Conservation (phyloP, 495 filamentous ascomycete species). For the Penicillium turbatum region DNA sequence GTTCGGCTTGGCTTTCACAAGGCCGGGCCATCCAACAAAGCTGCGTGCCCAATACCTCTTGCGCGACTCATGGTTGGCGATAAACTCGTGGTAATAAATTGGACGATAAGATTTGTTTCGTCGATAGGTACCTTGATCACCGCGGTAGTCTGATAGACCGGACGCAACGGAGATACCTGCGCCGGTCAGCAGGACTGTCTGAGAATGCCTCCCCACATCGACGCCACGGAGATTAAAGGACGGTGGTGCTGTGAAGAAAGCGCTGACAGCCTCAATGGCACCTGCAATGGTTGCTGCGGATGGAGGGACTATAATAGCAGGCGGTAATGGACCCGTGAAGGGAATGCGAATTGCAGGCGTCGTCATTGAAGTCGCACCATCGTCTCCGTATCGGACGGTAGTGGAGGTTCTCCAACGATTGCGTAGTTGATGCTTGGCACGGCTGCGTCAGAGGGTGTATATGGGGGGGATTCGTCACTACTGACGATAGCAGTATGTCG, state of each 20-base stretch:
- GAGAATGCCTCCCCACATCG: constrained; percentile 42
- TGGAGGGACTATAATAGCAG: constrained; percentile 66
- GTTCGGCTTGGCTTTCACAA: constrained; percentile 77
- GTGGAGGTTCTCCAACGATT: constrained; percentile 5
- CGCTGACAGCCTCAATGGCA: constrained; percentile 68
- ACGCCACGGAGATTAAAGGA: constrained; percentile 44
- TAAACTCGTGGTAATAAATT: constrained; percentile 90
- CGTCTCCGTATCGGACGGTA: constrained; percentile 4
- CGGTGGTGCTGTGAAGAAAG: constrained; percentile 64
- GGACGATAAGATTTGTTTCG: constrained; percentile 85
- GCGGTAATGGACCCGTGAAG: constrained; percentile 79
- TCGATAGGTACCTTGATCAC: constrained; percentile 84
- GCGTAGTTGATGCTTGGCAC: constrained; percentile 7
- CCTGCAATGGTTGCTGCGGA: constrained; percentile 64
- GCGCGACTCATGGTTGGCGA: constrained; percentile 73
- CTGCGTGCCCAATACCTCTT: constrained; percentile 96
- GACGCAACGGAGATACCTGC: constrained; percentile 93
- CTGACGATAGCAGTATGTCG: not conserved
- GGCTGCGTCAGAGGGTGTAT: not conserved
- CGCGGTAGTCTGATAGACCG: constrained; percentile 89
- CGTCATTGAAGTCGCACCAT: constrained; percentile 50
- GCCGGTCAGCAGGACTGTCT: constrained; percentile 79
- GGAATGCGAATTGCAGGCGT: constrained; percentile 80
- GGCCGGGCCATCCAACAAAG: constrained; percentile 84
- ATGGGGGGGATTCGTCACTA: not conserved